Conservation (phyloP, 805 yeast species). For the Candida sithepensis region DNA sequence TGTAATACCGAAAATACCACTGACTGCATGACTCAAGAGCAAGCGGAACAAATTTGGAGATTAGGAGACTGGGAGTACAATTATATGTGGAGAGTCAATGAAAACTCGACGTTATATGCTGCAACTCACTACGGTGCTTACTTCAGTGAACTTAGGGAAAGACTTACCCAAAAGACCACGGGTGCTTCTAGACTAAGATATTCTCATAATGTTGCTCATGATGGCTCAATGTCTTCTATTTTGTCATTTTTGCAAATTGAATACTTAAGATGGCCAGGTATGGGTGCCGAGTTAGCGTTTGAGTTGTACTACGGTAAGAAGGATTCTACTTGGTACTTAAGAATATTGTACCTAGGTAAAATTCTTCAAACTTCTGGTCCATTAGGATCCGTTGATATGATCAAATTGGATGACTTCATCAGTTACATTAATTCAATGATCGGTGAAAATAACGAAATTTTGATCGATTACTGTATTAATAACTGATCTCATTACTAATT, state of each 20-base stretch:
- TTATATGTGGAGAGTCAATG: constrained; percentile 32
- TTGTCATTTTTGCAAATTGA: constrained; percentile 34
- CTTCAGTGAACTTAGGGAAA: constrained; percentile 33
- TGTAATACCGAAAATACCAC: constrained; percentile 19
- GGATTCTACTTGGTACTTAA: constrained; percentile 25
- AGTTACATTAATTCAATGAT: constrained; percentile 16
- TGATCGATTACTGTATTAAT: constrained; percentile 9
- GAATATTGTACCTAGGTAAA: constrained; percentile 36
- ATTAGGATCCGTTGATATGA: constrained; percentile 17
- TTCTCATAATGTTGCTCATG: constrained; percentile 41
- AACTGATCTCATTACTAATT: background rate
- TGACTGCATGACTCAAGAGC: constrained; percentile 26
- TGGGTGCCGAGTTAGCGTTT: constrained; percentile 42
- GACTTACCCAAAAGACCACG: constrained; percentile 25
- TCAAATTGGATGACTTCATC: constrained; percentile 13
- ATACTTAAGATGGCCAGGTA: constrained; percentile 43
- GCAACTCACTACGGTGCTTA: constrained; percentile 34
- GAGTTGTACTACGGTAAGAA: constrained; percentile 33
- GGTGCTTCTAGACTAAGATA: constrained; percentile 30
- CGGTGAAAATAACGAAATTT: constrained; percentile 14
- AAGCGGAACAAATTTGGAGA: constrained; percentile 38
- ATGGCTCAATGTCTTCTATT: constrained; percentile 35
- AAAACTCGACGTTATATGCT: constrained; percentile 34
- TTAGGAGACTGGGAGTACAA: constrained; percentile 44
- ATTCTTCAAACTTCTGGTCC: constrained; percentile 17